phyloP scores from a whole-genome alignment of 768 basidiomycete genomes.

The Ramaria rubella region DNA sequence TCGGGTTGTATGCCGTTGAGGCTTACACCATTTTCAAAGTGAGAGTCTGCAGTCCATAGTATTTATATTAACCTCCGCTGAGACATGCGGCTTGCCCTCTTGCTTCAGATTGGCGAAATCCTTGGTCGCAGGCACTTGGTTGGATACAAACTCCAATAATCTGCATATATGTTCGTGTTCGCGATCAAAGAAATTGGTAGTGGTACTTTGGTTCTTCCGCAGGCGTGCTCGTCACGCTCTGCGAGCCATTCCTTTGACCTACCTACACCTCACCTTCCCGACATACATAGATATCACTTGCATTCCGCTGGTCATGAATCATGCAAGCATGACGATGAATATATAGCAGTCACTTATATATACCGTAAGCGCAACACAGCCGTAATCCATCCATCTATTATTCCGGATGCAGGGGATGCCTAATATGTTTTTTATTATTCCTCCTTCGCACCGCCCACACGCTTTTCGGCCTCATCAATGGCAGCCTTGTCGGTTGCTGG shows the following conservation, averaged over 20 bases:
- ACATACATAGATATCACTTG: background rate
- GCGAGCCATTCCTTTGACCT: background rate
- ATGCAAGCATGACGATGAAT: background rate
- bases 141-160: conserved; percentile 65
- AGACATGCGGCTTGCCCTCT: background rate
- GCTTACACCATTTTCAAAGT: conserved; percentile 90
- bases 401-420: background rate
- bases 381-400: background rate
- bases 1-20: conserved; percentile 74
- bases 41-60: too few relatives aligned
- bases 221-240: background rate
- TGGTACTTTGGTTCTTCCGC: too few relatives aligned
- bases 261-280: background rate
- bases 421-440: conserved; percentile 33
- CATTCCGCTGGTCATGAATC: background rate
- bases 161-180: conserved; percentile 17
- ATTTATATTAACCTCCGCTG: too few relatives aligned
- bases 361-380: background rate
- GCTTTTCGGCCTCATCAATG: conserved; percentile 86
- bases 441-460: conserved; percentile 74
- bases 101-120: conserved; percentile 75
- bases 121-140: conserved; percentile 72
- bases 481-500: conserved; percentile 81
- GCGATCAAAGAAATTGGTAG: too few relatives aligned
- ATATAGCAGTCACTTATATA: background rate